Conservation (phyloP, 1,284 basidiomycete genomes). For the Vanrija sp. region DNA sequence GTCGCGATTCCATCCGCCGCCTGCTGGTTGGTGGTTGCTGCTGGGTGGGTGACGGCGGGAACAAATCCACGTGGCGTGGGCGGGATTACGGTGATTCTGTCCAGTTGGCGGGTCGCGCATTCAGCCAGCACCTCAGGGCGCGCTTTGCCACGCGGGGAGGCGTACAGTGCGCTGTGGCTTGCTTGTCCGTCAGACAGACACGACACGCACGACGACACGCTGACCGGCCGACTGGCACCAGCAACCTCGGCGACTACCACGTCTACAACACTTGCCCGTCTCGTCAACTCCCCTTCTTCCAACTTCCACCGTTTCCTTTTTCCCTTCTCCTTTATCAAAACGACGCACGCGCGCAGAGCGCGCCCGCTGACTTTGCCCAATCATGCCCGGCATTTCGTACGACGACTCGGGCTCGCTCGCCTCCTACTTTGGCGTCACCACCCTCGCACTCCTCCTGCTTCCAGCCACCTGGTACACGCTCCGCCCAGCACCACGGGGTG, state of each 20-base stretch:
- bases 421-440: slow-evolving; percentile 80
- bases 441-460: slow-evolving; percentile 72
- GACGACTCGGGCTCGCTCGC: slow-evolving; percentile 87
- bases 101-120: not conserved
- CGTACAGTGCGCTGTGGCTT: too few relatives aligned
- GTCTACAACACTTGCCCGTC: not conserved
- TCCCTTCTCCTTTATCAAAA: not conserved
- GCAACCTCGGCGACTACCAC: not conserved
- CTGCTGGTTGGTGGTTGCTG: too few relatives aligned
- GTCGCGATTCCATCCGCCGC: slow-evolving; percentile 2
- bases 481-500: slow-evolving; percentile 27
- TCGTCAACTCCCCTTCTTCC: not conserved
- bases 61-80: too few relatives aligned
- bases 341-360: not conserved
- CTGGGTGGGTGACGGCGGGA: too few relatives aligned
- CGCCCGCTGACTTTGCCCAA: not conserved
- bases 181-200: not conserved
- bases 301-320: not conserved
- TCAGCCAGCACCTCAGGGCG: not conserved
- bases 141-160: too few relatives aligned
- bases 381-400: slow-evolving; percentile 55
- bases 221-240: not conserved
- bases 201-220: not conserved
- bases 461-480: slow-evolving; percentile 64
- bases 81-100: not conserved